Conservation (phyloP, 257 asterid species). For the Ilex aquifolium region DNA sequence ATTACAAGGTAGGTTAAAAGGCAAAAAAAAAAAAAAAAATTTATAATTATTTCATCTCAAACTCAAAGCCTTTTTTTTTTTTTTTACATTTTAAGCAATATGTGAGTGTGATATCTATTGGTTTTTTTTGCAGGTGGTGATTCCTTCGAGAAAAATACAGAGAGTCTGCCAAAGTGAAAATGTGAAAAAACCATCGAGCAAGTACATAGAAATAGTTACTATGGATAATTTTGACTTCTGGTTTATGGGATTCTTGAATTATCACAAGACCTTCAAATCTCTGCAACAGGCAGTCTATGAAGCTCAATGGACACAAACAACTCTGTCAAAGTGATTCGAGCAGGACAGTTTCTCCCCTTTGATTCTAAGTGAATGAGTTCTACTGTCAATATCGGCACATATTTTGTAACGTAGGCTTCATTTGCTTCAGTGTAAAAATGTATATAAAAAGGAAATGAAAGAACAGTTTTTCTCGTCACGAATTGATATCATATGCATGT, state of each 20-base stretch:
- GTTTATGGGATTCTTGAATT: neutral
- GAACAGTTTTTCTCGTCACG: too few species aligned
- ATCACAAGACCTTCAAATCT: neutral
- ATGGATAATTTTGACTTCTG: neutral
- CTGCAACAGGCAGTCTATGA: neutral
- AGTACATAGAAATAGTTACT: constrained; percentile 1
- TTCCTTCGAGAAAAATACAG: neutral
- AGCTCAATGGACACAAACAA: neutral
- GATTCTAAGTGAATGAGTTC: too few species aligned
- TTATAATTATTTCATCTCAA: neutral
- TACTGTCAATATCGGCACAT: too few species aligned
- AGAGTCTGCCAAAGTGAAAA: neutral
- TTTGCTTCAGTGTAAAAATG: too few species aligned
- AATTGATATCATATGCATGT: too few species aligned
- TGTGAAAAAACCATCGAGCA: constrained; percentile 1
- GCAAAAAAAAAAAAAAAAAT: too few species aligned
- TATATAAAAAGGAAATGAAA: too few species aligned
- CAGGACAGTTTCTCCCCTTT: too few species aligned
- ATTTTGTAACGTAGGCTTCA: too few species aligned
- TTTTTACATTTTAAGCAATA: neutral
- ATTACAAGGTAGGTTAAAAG: neutral
- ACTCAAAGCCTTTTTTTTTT: too few species aligned
- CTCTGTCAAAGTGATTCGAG: too few species aligned
- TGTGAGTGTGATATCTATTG: neutral
- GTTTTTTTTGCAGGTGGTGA: neutral